Evolutionary conservation across 2,329 filamentous ascomycete species (phyloP).

Genomic region (Monosporascus sp.): DNA sequence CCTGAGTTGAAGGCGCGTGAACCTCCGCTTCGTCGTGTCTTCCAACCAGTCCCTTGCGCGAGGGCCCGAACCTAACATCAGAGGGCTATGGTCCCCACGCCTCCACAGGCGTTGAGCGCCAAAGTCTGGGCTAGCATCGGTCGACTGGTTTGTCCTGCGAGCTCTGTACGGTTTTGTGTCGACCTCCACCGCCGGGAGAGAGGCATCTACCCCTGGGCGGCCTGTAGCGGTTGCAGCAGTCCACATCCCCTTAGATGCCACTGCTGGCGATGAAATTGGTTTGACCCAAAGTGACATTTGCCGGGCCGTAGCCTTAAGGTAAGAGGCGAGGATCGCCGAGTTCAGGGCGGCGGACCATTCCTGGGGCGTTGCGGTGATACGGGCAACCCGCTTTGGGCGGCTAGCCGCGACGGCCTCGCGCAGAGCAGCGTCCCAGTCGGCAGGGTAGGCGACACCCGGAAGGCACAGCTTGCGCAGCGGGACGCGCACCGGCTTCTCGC

Average conservation of each 20-base stretch:
- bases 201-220: not conserved
- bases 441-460: conserved; percentile 16
- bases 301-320: conserved; percentile 6
- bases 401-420: conserved; percentile 25
- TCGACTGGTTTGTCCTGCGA: conserved; percentile 1
- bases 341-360: conserved; percentile 34
- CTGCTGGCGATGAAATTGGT: not conserved
- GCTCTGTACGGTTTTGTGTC: not conserved
- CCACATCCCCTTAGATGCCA: conserved; percentile 4
- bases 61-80: not conserved
- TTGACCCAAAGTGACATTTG: conserved; percentile 6
- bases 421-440: conserved; percentile 31
- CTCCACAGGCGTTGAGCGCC: conserved; percentile 19
- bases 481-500: conserved; percentile 8
- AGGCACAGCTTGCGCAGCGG: conserved; percentile 20
- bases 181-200: not conserved
- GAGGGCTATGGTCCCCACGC: conserved; percentile 1
- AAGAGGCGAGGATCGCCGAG: conserved; percentile 28
- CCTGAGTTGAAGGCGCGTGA: conserved; percentile 18
- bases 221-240: not conserved
- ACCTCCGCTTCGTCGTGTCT: conserved; percentile 18
- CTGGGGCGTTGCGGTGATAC: conserved; percentile 14
- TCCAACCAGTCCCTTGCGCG: conserved; percentile 20
- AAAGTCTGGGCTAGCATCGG: conserved; percentile 7
- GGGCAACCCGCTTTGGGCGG: conserved; percentile 15